Conservation (phyloP, 2,329 filamentous ascomycete genomes). For the Aspergillus candidus region DNA sequence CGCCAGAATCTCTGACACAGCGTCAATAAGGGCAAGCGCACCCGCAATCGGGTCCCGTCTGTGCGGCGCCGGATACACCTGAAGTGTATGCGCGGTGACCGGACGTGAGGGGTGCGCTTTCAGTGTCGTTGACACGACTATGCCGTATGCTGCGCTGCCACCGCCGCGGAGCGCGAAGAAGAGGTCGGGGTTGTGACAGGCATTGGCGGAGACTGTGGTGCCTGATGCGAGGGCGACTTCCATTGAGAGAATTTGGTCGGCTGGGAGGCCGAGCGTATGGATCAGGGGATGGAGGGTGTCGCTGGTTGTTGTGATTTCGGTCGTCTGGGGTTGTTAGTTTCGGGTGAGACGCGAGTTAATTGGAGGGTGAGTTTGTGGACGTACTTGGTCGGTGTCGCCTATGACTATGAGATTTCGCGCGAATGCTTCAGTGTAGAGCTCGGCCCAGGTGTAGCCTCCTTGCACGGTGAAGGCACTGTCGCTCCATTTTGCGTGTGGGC, state of each 20-base stretch:
- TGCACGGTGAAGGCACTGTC: conserved; percentile 6
- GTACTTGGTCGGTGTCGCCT: conserved; percentile 6
- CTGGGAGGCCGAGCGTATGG: too few species aligned
- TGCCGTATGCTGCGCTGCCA: too few species aligned
- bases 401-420: conserved; percentile 4
- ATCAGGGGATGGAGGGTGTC: too few species aligned
- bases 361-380: not conserved
- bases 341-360: too few species aligned
- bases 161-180: conserved; percentile 3
- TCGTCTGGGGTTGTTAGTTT: not conserved
- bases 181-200: conserved; percentile 8
- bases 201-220: not conserved
- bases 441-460: conserved; percentile 9
- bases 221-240: too few species aligned
- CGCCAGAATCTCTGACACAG: not conserved
- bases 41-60: too few species aligned
- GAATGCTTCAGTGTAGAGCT: conserved; percentile 8
- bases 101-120: too few species aligned
- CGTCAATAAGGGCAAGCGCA: not conserved
- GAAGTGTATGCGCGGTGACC: too few species aligned
- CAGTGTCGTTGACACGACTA: too few species aligned
- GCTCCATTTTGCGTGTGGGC: not conserved
- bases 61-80: too few species aligned
- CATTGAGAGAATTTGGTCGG: too few species aligned
- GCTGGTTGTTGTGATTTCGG: too few species aligned